Evolutionary conservation across 2,329 filamentous ascomycete genomes (phyloP), one percentile per base, ranked within the genome.

Genomic region (Ceratocystis huliohia): DNA sequence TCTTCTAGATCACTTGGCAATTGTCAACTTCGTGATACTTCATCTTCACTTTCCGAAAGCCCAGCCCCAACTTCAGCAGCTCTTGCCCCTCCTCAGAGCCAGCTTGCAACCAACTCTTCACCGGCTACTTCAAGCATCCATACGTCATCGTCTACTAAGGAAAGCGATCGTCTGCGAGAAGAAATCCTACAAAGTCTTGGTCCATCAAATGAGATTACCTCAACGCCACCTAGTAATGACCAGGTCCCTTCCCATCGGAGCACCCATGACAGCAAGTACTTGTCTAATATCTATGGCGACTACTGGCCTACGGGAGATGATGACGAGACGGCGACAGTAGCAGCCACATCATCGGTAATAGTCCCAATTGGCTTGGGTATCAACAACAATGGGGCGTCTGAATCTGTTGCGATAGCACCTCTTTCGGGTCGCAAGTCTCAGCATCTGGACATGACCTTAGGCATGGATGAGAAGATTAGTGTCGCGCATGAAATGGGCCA

Each of bases 151-250:
- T 80, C 84, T 37, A 78, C 86, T 67, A 83, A 86, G 70, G 88
- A 91, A 71, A 91, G 83, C 71, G 88, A 92, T 70, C 79, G 82
- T 66, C 74, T 92, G 61, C 81, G 85, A 33, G 86, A 89, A 68
- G 89, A 92, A 71, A 92, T 92, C 65, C 84, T 90, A 65, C 84
- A 83, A 67, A 88, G 84, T 53, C 77, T 92, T 1, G 85, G 80
- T 65, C 81, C 85, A 0, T 66, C 63, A 20, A 66, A 46, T 15
- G 22, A 57, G 28, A 59, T 37, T n/a, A 13, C 37, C 1, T n/a
- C 37, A 2, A 5, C 57, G 10, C n/a, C 13, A 6, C 15, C 57
- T n/a, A 37, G 28, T 25, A 33, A 61, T 25, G 37, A 63, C 10
- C 20, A n/a, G 13, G 59, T 10, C n/a, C 44, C 57, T 6, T 33